Evolutionary conservation across 2,329 filamentous ascomycete species (phyloP).

Genomic region (Phoma sp.): DNA sequence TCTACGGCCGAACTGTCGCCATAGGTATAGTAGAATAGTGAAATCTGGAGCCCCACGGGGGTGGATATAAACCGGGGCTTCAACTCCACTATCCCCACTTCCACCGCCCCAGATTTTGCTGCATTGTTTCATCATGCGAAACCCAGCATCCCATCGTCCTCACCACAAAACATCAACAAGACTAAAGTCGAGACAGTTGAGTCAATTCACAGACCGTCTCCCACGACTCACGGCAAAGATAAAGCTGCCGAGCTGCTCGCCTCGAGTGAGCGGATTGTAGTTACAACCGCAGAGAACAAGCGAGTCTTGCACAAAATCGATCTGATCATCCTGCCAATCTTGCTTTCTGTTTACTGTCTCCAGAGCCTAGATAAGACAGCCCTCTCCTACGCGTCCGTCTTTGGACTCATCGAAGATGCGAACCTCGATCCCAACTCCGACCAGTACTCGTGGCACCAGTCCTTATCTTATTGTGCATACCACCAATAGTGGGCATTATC

Average conservation of each 20-base stretch:
- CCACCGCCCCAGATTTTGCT: conserved; percentile 9
- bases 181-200: conserved; percentile 34
- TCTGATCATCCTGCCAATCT: conserved; percentile 58
- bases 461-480: conserved; percentile 60
- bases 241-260: conserved; percentile 59
- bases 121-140: conserved; percentile 24
- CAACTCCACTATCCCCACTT: conserved; percentile 15
- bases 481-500: conserved; percentile 63
- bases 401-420: conserved; percentile 66
- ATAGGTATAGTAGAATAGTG: conserved; percentile 10
- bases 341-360: conserved; percentile 68
- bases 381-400: conserved; percentile 67
- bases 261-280: conserved; percentile 53
- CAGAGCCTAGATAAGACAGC: conserved; percentile 70
- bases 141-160: conserved; percentile 7
- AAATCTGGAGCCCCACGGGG: conserved; percentile 39
- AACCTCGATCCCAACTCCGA: conserved; percentile 58
- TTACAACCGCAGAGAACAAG: conserved; percentile 61
- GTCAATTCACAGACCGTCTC: conserved; percentile 32
- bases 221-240: conserved; percentile 43
- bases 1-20: conserved; percentile 27
- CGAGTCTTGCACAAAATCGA: conserved; percentile 60
- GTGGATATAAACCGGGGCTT: conserved; percentile 18
- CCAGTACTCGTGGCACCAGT: conserved; percentile 63
- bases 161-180: conserved; percentile 27